Evolutionary conservation across 768 basidiomycete genomes (phyloP).

Genomic region (Macrolepiota dolichaula): DNA sequence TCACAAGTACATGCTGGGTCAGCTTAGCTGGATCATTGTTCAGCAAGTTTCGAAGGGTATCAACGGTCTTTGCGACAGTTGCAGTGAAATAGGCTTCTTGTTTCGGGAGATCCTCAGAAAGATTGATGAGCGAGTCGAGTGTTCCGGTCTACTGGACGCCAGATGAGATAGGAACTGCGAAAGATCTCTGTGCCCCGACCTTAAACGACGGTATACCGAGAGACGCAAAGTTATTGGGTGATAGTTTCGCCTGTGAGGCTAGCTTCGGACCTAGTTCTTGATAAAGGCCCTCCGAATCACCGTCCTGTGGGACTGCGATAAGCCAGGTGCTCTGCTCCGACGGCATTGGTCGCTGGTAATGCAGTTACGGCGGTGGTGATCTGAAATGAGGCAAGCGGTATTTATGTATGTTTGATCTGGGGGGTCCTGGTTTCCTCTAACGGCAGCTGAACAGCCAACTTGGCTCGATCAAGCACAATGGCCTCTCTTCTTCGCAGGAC

Average conservation of each 20-base stretch:
- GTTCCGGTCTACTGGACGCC: conserved; percentile 77
- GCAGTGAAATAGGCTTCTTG: conserved; percentile 84
- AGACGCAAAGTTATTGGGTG: conserved; percentile 52
- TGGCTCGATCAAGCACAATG: background rate
- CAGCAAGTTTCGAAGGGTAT: conserved; percentile 85
- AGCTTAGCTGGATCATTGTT: conserved; percentile 83
- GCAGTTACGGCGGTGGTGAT: conserved; percentile 12
- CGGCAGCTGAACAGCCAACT: background rate
- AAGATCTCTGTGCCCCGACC: conserved; percentile 40
- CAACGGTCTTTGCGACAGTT: conserved; percentile 89
- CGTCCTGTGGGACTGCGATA: conserved; percentile 81
- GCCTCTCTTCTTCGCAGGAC: conserved; percentile 6
- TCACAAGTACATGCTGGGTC: conserved; percentile 71
- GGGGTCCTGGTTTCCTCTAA: background rate
- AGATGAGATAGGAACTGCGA: conserved; percentile 13
- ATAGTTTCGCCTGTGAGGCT: conserved; percentile 47
- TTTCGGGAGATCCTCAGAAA: conserved; percentile 93
- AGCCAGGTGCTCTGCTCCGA: conserved; percentile 97
- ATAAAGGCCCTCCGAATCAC: conserved; percentile 73
- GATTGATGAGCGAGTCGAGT: conserved; percentile 79
- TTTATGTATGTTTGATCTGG: conserved; percentile 16
- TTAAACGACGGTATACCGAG: conserved; percentile 86
- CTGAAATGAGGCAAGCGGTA: conserved; percentile 6
- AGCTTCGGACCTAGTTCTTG: conserved; percentile 68
- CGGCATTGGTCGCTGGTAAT: conserved; percentile 56